A percentile compares a stretch with the other conserved stretches of the same genome.
phyloP scores from a whole-genome alignment of 129 eudicot genomes.

The Tagetes patula region DNA sequence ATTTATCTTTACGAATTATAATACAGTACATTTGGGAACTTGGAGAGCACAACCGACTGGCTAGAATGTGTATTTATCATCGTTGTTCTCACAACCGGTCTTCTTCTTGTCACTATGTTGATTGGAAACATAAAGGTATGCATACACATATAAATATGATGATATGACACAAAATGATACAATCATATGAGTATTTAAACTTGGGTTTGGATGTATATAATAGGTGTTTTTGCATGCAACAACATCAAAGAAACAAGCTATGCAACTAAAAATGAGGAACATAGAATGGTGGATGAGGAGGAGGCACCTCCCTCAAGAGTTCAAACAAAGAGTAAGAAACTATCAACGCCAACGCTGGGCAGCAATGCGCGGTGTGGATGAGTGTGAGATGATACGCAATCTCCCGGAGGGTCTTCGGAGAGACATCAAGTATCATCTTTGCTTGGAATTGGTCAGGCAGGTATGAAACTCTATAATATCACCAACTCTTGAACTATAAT shows the following conservation, averaged over 20 bases:
- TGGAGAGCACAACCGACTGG: conserved; percentile 97
- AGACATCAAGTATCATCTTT: conserved; percentile 95
- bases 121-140: conserved; percentile 95
- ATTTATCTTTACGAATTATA: background rate
- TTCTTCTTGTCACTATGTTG: conserved; percentile 92
- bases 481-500: background rate
- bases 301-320: conserved; percentile 63
- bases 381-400: conserved; percentile 91
- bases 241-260: conserved; percentile 95
- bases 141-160: background rate
- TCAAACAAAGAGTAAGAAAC: conserved; percentile 81
- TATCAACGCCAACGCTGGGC: conserved; percentile 99
- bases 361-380: conserved; percentile 99
- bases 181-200: background rate
- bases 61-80: conserved; percentile 79
- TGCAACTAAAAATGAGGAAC: conserved; percentile 93
- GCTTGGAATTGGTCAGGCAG: conserved; percentile 93
- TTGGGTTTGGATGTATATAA: conserved; percentile 12
- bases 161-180: background rate
- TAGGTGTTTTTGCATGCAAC: conserved; percentile 95
- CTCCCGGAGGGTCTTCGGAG: conserved; percentile 97
- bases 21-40: conserved; percentile 87
- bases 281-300: conserved; percentile 99
- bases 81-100: conserved; percentile 82
- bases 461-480: conserved; percentile 24